Base-by-base conservation (phyloP, 441 rosid genomes). In the Metrosideros polymorpha region DNA sequence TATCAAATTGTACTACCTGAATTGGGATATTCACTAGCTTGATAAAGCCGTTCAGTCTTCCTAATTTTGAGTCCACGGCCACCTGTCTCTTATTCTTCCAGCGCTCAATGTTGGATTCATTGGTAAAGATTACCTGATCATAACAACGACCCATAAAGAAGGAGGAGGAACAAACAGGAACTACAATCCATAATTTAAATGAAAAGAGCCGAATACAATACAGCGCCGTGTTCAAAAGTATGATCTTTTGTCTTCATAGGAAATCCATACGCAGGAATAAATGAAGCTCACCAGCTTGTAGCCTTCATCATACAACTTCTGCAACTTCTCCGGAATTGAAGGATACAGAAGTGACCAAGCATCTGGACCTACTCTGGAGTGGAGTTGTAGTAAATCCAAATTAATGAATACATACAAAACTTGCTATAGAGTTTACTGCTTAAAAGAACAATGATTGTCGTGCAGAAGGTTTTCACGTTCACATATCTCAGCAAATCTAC, bases 81-180 rank as follows among this genome's bases (percentile, higher is more conserved):
- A 88, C 93, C 89, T 97, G 98, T 86, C 99, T 94, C 91, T 94
- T 96, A 61, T 97, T 96, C 89, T 94, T 96, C 99, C 99, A 95
- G 88, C 98, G 97, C 51, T 97, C 99, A 86, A 97, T 97, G 93
- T 96, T 97, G 85, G 99, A 94, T 88, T 97, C 99, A 89, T 97
- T 97, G 27, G 98, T 93, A 92, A 97, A 97, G 91, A 97, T 95
- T 85, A 96, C 99, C 99, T 97, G 84, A 83, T 54, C 61, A 87
- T 86, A 42, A 84, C 49, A 82, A 15, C 54, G 63, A 77, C 25
- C 51, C 27, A 45, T 52, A 55, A 24, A 29, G 77, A 76, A 63
- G 52, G 32, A 12, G 76, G 50, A 52, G 19, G 43, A 22, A 45
- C 24, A 25, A 27, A 9, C n/a, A 71, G 10, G 50, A 82, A n/a